phyloP scores from a whole-genome alignment of 2,329 filamentous ascomycete genomes.

The Pochonia chlamydosporia region DNA sequence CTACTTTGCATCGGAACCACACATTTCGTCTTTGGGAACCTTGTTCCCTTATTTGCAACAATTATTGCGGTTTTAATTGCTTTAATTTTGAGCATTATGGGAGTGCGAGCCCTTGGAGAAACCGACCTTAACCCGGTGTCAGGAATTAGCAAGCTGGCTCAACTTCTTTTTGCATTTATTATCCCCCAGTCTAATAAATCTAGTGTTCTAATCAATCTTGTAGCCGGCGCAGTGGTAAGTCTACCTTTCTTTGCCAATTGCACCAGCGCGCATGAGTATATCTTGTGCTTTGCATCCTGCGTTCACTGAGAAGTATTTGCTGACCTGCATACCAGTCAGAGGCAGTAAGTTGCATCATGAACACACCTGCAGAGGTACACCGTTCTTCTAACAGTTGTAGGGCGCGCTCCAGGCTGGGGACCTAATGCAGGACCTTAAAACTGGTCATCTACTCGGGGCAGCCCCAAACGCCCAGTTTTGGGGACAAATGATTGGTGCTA shows the following conservation, averaged over 20 bases:
- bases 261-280: neutral
- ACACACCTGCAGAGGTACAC: neutral
- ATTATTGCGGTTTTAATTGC: conserved; percentile 79
- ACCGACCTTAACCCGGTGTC: conserved; percentile 96
- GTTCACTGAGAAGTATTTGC: neutral
- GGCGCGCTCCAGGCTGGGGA: conserved; percentile 91
- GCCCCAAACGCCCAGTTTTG: conserved; percentile 94
- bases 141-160: conserved; percentile 92
- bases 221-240: conserved; percentile 73
- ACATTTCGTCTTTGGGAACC: conserved; percentile 72
- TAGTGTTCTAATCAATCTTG: conserved; percentile 88
- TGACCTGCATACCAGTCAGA: conserved; percentile 27
- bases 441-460: conserved; percentile 85
- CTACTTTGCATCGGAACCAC: conserved; percentile 75
- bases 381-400: conserved; percentile 18
- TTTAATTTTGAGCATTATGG: conserved; percentile 70
- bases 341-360: conserved; percentile 26
- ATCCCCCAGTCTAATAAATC: conserved; percentile 76
- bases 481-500: conserved; percentile 87
- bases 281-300: neutral
- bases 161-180: conserved; percentile 88
- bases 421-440: conserved; percentile 95
- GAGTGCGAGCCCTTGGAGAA: conserved; percentile 63
- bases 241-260: neutral
- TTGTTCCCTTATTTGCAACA: conserved; percentile 74